Percentiles rank a stretch among this genome's conserved stretches.
Conservation (phyloP, 2,329 filamentous ascomycete genomes). For the Diaporthe nobilis region DNA sequence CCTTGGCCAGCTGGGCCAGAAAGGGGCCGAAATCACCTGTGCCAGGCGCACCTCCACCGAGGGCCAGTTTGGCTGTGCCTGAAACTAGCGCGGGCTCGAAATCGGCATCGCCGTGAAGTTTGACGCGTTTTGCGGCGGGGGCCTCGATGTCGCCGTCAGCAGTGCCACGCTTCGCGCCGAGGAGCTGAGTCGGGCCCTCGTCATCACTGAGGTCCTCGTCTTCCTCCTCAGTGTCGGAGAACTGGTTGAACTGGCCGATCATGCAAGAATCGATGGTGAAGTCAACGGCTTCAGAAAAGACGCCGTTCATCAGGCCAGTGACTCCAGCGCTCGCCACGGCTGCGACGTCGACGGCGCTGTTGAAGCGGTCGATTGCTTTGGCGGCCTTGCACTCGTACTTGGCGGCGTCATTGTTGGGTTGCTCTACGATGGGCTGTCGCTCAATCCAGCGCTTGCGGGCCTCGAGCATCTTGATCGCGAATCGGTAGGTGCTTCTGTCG, state of each 20-base stretch:
- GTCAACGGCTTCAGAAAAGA: neutral
- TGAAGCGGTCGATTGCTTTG: slow-evolving; percentile 2
- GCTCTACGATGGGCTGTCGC: neutral
- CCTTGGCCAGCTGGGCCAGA: neutral
- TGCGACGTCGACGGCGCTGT: neutral
- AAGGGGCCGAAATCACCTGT: neutral
- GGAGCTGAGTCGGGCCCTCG: neutral
- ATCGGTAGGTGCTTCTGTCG: neutral
- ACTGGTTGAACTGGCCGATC: neutral
- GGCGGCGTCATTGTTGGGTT: neutral
- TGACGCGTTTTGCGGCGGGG: neutral
- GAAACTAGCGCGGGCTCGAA: neutral
- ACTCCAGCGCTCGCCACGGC: neutral
- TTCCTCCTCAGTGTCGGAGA: neutral
- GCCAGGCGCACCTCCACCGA: neutral
- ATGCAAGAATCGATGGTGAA: neutral
- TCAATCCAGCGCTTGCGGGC: neutral
- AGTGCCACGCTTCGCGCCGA: neutral
- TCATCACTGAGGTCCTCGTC: neutral
- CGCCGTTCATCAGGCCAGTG: neutral
- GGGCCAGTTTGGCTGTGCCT: neutral
- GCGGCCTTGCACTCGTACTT: neutral
- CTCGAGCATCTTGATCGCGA: slow-evolving; percentile 6
- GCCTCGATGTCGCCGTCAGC: neutral
- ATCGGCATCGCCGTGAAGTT: neutral